phyloP scores from a whole-genome alignment of 2,329 filamentous ascomycete genomes.

The Elsinoe australis region DNA sequence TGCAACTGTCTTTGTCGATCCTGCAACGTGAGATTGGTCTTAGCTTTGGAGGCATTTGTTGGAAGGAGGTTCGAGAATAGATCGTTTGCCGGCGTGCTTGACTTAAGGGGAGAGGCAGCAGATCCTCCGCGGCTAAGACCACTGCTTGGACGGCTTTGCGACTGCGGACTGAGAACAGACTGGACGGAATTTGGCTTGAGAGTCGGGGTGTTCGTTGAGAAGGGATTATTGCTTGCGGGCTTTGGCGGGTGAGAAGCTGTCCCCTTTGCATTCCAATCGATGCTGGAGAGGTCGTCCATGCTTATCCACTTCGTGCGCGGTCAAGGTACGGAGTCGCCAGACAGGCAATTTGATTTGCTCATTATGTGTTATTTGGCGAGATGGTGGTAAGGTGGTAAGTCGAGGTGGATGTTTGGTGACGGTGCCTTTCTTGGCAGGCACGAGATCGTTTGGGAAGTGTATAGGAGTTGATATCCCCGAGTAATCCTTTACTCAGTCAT shows the following conservation, averaged over 20 bases:
- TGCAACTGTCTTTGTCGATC: conserved; percentile 62
- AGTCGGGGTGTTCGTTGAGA: conserved; percentile 25
- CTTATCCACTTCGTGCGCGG: neutral
- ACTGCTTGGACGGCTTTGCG: conserved; percentile 34
- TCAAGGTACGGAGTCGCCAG: no score
- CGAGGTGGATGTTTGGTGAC: neutral
- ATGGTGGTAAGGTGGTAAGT: no score
- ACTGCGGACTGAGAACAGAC: conserved; percentile 24
- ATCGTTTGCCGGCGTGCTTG: conserved; percentile 49
- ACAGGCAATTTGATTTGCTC: no score
- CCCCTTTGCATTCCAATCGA: conserved; percentile 37
- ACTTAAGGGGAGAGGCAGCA: conserved; percentile 45
- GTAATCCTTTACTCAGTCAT: no score
- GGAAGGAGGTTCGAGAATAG: conserved; percentile 72
- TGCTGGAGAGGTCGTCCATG: conserved; percentile 45
- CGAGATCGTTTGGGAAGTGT: no score
- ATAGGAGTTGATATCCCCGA: no score
- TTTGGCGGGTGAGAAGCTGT: conserved; percentile 10
- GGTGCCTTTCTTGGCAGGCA: neutral
- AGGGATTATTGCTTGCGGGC: conserved; percentile 24
- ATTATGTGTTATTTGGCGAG: no score
- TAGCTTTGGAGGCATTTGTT: conserved; percentile 52
- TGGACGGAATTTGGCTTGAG: conserved; percentile 28
- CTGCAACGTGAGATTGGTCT: conserved; percentile 61
- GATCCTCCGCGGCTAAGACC: conserved; percentile 30